Conservation (phyloP, 768 basidiomycete genomes). For the Amanita fuliginea region DNA sequence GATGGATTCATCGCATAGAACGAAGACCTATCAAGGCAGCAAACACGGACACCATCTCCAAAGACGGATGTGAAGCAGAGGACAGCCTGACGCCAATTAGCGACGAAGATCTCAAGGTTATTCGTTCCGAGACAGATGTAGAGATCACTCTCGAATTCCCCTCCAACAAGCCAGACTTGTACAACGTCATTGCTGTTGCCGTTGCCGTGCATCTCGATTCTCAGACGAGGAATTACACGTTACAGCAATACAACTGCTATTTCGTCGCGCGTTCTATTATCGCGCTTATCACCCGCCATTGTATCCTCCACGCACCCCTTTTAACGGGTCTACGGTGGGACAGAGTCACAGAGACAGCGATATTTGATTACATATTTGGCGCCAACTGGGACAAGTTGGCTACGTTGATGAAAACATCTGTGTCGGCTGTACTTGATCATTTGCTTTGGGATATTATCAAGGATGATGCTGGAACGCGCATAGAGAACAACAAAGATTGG, state of each 20-base stretch:
- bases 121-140: not conserved
- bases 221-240: not conserved
- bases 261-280: conserved; percentile 1
- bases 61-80: conserved; percentile 1
- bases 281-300: not conserved
- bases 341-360: not conserved
- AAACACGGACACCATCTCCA: not conserved
- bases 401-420: not conserved
- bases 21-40: not conserved
- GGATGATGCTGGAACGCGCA: not conserved
- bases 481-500: not conserved
- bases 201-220: not conserved
- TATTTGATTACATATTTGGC: not conserved
- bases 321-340: not conserved
- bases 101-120: not conserved
- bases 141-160: not conserved
- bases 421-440: not conserved
- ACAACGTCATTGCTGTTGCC: not conserved
- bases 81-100: not conserved
- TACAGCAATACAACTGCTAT: conserved; percentile 1
- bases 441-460: not conserved
- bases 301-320: not conserved
- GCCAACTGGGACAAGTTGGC: not conserved
- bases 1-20: not conserved
- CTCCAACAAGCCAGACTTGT: not conserved